These are phyloP conservation scores for Parathielavia appendiculata DNA, from an alignment of 495 filamentous ascomycete genomes.

Conservation along the genomic window DNA sequence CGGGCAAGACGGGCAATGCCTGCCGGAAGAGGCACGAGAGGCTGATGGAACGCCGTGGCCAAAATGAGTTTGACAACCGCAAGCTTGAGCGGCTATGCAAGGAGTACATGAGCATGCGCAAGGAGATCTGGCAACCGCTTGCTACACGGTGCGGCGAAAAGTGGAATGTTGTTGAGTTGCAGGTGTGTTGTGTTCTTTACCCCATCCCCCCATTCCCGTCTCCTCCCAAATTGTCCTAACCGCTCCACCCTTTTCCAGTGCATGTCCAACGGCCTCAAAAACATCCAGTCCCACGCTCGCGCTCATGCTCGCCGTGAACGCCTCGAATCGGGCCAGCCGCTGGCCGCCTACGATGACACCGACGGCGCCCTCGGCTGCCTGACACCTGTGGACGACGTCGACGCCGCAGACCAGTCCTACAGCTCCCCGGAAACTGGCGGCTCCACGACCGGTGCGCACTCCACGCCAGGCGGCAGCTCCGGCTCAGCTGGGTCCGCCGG, in stretches of 20 bases:
- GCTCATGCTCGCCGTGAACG: constrained; percentile 49
- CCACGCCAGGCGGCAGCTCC: constrained; percentile 32
- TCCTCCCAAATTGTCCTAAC: neutral
- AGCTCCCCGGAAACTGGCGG: constrained; percentile 41
- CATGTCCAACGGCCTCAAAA: constrained; percentile 56
- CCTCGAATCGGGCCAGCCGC: constrained; percentile 39
- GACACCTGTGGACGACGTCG: constrained; percentile 42
- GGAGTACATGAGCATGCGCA: constrained; percentile 62
- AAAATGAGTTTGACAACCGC: constrained; percentile 62
- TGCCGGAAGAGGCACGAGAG: constrained; percentile 75
- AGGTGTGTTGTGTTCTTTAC: constrained; percentile 47
- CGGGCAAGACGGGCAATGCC: constrained; percentile 67
- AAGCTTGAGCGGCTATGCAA: constrained; percentile 61
- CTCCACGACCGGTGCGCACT: constrained; percentile 29
- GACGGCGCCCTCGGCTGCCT: constrained; percentile 45
- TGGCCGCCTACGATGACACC: constrained; percentile 43
- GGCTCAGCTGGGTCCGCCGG: constrained; percentile 23
- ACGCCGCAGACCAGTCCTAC: constrained; percentile 42
- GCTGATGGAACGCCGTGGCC: constrained; percentile 60
- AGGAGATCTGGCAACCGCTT: constrained; percentile 66
- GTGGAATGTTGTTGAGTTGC: constrained; percentile 64
- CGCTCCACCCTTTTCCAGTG: constrained; percentile 31
- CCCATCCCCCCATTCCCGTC: neutral
- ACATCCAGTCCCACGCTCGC: constrained; percentile 50
- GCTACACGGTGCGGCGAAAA: constrained; percentile 59